A percentile compares a stretch with the other conserved stretches of the same genome.
phyloP scores from a whole-genome alignment of 495 filamentous ascomycete species.

The Chaetomium tenue region DNA sequence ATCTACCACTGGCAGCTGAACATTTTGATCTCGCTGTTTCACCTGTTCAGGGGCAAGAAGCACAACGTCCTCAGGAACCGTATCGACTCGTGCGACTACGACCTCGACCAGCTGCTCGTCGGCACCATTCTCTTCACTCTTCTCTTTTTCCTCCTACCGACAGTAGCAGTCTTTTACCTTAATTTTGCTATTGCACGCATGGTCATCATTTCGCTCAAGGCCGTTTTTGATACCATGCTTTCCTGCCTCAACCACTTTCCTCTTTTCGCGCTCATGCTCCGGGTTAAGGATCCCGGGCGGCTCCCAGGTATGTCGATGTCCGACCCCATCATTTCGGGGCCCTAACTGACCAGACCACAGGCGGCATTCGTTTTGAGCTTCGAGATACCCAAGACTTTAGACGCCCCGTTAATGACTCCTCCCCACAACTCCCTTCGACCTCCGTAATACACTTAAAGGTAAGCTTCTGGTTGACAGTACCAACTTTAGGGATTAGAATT shows the following conservation, averaged over 20 bases:
- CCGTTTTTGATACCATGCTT: constrained; percentile 80
- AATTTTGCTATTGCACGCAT: constrained; percentile 94
- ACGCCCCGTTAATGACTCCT: constrained; percentile 40
- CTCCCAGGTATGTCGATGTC: constrained; percentile 64
- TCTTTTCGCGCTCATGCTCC: constrained; percentile 93
- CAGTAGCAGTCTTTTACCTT: constrained; percentile 92
- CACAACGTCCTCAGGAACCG: constrained; percentile 95
- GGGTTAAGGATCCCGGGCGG: constrained; percentile 87
- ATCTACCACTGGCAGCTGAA: constrained; percentile 99
- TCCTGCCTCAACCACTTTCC: constrained; percentile 98
- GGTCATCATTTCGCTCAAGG: constrained; percentile 91
- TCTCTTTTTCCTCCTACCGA: constrained; percentile 91
- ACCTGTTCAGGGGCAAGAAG: constrained; percentile 97
- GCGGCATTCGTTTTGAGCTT: constrained; percentile 88
- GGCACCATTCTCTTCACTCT: constrained; percentile 96
- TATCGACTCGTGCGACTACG: constrained; percentile 98
- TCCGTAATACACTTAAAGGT: constrained; percentile 84
- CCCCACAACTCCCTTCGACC: constrained; percentile 45
- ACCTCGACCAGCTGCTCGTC: constrained; percentile 93
- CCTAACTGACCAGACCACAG: constrained; percentile 40
- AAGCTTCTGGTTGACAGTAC: constrained; percentile 16
- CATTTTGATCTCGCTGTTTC: constrained; percentile 94
- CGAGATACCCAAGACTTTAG: constrained; percentile 62
- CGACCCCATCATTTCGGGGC: neutral
- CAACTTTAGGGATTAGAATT: neutral